These are phyloP conservation scores for Fraxinus americana DNA, from an alignment of 257 asterid genomes.

Conservation along the genomic window DNA sequence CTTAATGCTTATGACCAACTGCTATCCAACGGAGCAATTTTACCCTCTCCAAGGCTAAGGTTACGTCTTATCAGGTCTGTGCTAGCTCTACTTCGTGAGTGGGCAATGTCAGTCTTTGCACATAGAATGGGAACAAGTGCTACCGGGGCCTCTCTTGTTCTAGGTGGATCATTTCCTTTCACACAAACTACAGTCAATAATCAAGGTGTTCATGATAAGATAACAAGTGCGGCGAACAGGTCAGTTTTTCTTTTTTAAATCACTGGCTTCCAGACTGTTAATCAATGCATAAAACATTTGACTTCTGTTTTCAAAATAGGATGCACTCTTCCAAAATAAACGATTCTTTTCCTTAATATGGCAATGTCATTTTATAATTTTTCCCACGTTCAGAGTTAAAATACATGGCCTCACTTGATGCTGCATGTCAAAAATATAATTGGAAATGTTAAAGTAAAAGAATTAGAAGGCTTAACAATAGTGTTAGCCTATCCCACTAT, in stretches of 20 bases:
- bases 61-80: slow-evolving; percentile 86
- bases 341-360: neutral
- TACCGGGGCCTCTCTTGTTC: slow-evolving; percentile 79
- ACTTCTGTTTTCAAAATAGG: neutral
- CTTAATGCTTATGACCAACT: slow-evolving; percentile 79
- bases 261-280: slow-evolving; percentile 7
- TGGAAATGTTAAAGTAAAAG: too few relatives aligned
- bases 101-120: slow-evolving; percentile 79
- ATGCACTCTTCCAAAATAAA: neutral
- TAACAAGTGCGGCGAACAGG: slow-evolving; percentile 90
- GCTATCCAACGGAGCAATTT: slow-evolving; percentile 71
- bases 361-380: neutral
- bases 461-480: too few relatives aligned
- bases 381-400: neutral
- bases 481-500: too few relatives aligned
- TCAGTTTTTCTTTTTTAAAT: slow-evolving; percentile 17
- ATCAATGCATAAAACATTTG: slow-evolving; percentile 4
- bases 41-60: slow-evolving; percentile 70
- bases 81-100: slow-evolving; percentile 77
- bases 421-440: neutral
- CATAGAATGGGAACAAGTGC: slow-evolving; percentile 78
- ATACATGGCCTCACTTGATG: neutral
- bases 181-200: slow-evolving; percentile 59
- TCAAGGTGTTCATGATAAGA: slow-evolving; percentile 86
- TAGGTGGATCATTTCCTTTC: slow-evolving; percentile 66